phyloP scores from a whole-genome alignment of 805 yeast species.

The Saccharomycopsis olivae region DNA sequence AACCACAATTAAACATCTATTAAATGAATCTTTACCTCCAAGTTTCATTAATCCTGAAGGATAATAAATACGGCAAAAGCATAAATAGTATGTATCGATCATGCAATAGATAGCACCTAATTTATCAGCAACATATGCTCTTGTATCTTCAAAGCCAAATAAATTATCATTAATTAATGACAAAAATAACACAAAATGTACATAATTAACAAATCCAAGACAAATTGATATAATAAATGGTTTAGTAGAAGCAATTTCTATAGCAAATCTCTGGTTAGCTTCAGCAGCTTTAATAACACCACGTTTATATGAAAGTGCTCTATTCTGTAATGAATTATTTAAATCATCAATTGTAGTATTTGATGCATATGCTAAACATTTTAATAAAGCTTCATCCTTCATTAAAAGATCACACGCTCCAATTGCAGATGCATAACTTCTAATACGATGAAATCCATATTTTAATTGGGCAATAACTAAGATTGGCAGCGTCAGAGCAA shows the following conservation, averaged over 20 bases:
- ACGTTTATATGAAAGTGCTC: background rate
- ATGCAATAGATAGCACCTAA: slow-evolving; percentile 6
- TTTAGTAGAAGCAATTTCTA: background rate
- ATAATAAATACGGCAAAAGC: slow-evolving; percentile 1
- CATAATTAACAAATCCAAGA: slow-evolving; percentile 3
- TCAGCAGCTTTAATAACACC: slow-evolving; percentile 4
- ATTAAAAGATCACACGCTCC: slow-evolving; percentile 2
- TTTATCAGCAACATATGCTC: too few species aligned
- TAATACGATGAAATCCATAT: slow-evolving; percentile 6
- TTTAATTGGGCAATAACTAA: slow-evolving; percentile 3
- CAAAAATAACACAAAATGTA: slow-evolving; percentile 3
- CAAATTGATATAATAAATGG: slow-evolving; percentile 2
- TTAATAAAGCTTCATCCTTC: background rate
- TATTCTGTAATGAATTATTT: too few species aligned
- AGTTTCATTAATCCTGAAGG: background rate
- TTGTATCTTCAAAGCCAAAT: too few species aligned
- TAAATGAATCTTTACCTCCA: slow-evolving; percentile 7
- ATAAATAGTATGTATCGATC: slow-evolving; percentile 7
- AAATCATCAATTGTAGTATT: background rate
- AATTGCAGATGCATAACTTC: slow-evolving; percentile 5
- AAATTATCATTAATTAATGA: background rate
- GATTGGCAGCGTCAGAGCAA: too few species aligned
- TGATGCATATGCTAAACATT: background rate
- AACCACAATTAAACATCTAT: background rate
- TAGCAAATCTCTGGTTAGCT: slow-evolving; percentile 1